Evolutionary conservation across 73 alveolate genomes (phyloP), one percentile per base, ranked within the genome.

Genomic region (Uronychia setigera): DNA sequence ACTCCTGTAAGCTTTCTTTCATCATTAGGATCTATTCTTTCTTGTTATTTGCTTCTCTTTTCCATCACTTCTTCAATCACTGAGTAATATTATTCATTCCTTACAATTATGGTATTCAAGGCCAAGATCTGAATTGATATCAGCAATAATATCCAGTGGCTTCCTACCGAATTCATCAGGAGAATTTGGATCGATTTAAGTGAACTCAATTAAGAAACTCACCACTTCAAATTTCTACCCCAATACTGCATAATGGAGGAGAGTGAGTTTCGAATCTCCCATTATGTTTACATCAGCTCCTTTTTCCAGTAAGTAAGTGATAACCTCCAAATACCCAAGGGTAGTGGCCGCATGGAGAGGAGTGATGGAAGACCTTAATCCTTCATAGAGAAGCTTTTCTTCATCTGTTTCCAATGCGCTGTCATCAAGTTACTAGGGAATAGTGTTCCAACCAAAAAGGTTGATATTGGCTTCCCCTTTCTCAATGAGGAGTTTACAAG

Each of bases 341-440:
- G 85, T 29, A 25, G 79, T 35, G 29, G 95, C 92, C n/a, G 85
- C 81, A 79, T 89, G 92, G 30, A 89, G 89, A 1, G 95, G 95
- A 32, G 95, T 84, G 31, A 80, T 84, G 25, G 90, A 74, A 58
- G 76, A 67, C 35, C 82, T 80, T 26, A 78, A 60, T 0, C 92
- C 95, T 31, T 89, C 95, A 67, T 81, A 33, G 74, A 89, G 59
- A 26, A 27, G 74, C 79, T 85, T 89, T 77, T 89, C 95, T 26
- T 78, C 90, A 9, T 60, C 89, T 33, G 84, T 80, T 59, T 88
- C 87, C 35, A 46, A 19, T 11, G 67, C 19, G 67, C 33, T 31
- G 31, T 75, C 94, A n/a, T 83, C 94, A 32, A 30, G 46, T n/a
- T 84, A 13, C 29, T n/a, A 79, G 14, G 59, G n/a, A 1, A 85